Percentiles rank a stretch among this genome's conserved stretches.
Conservation (phyloP, 495 filamentous ascomycete species). For the Aspergillus incahuasiensis region DNA sequence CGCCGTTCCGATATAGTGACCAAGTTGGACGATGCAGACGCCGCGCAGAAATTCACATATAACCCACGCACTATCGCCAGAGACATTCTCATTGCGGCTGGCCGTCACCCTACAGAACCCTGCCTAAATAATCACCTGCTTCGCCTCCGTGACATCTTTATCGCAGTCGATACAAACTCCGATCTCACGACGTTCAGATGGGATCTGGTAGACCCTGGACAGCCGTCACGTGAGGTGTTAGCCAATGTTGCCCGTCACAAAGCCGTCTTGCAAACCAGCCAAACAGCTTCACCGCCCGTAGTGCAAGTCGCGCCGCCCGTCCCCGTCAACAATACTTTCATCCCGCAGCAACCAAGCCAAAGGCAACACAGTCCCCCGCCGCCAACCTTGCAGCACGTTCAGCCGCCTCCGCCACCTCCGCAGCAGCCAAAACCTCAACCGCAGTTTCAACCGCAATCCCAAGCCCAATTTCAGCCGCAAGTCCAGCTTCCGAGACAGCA, state of each 20-base stretch:
- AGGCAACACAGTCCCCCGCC: neutral
- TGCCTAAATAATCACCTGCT: conserved; percentile 58
- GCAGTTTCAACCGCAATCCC: no score
- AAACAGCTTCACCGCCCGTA: conserved; percentile 6
- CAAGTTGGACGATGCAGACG: conserved; percentile 43
- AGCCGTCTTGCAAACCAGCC: neutral
- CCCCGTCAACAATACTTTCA: conserved; percentile 1
- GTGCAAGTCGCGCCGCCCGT: conserved; percentile 1
- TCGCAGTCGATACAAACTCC: conserved; percentile 33
- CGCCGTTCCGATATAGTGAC: conserved; percentile 31
- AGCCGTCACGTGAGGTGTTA: conserved; percentile 12
- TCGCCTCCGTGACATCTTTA: conserved; percentile 37
- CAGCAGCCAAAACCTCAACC: neutral
- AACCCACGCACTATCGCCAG: conserved; percentile 60
- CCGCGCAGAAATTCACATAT: conserved; percentile 44
- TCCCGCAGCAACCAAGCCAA: neutral
- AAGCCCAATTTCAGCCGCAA: neutral
- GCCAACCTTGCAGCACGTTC: neutral
- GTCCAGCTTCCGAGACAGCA: neutral
- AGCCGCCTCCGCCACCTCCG: neutral
- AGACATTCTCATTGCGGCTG: conserved; percentile 58
- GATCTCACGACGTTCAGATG: conserved; percentile 63
- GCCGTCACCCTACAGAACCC: conserved; percentile 53
- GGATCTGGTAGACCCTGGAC: conserved; percentile 57
- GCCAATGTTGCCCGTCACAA: neutral